Base-by-base conservation (phyloP, 1,284 basidiomycete genomes). In the Sutorius eximius region DNA sequence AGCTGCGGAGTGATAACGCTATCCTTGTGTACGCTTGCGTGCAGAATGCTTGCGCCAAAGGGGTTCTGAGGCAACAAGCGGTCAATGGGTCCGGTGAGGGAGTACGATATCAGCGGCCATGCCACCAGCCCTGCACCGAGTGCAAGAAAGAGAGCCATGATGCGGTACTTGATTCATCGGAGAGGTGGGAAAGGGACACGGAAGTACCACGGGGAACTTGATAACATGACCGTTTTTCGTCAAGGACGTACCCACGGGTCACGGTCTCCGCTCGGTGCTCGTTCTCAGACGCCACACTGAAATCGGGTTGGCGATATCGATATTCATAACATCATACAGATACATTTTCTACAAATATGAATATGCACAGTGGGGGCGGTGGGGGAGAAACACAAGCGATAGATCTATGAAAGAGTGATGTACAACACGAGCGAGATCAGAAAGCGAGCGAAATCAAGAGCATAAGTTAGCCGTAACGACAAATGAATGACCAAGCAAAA, bases 401-500 rank as follows among this genome's bases (percentile, higher is more conserved):
- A 45, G 33, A 44, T 52, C 22, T 47, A 63, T 5, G 30, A 52
- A 58, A 46, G 61, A 65, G 44, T 48, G 54, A 22, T 49, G 37
- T 38, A 46, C 20, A 40, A 49, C 52, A 53, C 18, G 61, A 54
- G 42, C 16, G 45, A 32, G 29, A 37, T 27, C 24, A 48, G 6
- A 24, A 30, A 41, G 52, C 7, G 51, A 60, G 34, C 20, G 34
- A 3, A 44, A 27, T n/a, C 6, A 41, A 54, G 27, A 10, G 18
- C 11, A 65, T 66, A 63, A 62, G 30, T 63, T 60, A 63, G 32
- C 47, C n/a, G 37, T 20, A 52, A 52, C 12, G n/a, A 48, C 10
- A 38, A 58, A 44, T 1, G 45, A 51, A 9, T 4, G 49, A 33
- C 2, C 30, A 20, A 29, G 34, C 4, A 27, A 44, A 32, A 20